Conservation (phyloP, 2,329 filamentous ascomycete species). For the Huntiella bhutanensis region DNA sequence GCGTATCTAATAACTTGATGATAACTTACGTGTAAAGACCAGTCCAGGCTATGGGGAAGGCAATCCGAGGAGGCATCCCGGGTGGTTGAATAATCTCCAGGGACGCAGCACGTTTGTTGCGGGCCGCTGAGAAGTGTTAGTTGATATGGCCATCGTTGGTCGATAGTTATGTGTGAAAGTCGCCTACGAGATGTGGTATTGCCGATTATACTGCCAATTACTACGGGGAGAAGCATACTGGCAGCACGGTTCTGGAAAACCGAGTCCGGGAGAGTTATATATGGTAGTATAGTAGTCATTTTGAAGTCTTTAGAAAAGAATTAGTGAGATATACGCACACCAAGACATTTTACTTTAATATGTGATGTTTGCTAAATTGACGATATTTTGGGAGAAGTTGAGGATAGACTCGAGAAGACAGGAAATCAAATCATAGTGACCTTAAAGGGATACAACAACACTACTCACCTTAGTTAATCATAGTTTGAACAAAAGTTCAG, state of each 20-base stretch:
- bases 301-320: constrained; percentile 14
- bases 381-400: no score
- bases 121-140: constrained; percentile 29
- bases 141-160: neutral
- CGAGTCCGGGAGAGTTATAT: constrained; percentile 51
- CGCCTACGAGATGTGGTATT: constrained; percentile 44
- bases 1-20: neutral
- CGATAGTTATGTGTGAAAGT: constrained; percentile 7
- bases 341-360: neutral
- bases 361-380: no score
- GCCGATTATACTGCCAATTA: constrained; percentile 54
- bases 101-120: constrained; percentile 33
- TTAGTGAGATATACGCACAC: neutral
- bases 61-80: constrained; percentile 37
- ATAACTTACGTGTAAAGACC: constrained; percentile 35
- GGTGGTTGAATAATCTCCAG: constrained; percentile 44
- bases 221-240: constrained; percentile 58
- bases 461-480: no score
- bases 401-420: no score
- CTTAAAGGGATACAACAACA: no score
- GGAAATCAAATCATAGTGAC: no score
- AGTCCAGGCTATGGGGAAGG: constrained; percentile 50
- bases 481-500: no score
- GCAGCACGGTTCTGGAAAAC: constrained; percentile 54
- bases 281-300: constrained; percentile 70